phyloP scores from a whole-genome alignment of 1,139 yeast species.

The Candida sojae region DNA sequence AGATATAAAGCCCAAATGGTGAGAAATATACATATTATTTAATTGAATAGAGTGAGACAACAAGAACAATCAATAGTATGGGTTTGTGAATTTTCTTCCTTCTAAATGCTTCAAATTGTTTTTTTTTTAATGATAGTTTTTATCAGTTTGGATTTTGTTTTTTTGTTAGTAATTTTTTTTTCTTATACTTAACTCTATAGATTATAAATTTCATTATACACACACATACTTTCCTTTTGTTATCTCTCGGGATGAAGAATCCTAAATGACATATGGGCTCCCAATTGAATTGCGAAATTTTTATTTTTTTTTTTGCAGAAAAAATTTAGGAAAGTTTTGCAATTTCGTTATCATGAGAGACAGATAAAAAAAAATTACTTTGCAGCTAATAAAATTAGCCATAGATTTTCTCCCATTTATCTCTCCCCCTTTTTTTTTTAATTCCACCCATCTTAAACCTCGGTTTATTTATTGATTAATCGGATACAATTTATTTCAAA shows the following conservation, averaged over 20 bases:
- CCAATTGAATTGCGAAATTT: background rate
- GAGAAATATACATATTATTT: no score
- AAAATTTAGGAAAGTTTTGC: constrained; percentile 2
- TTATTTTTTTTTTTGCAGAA: background rate
- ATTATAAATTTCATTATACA: background rate
- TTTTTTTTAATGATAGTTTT: background rate
- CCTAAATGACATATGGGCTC: no score
- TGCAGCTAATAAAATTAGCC: constrained; percentile 1
- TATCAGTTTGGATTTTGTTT: background rate
- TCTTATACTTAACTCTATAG: constrained; percentile 4
- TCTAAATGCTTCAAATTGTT: background rate
- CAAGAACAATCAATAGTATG: no score
- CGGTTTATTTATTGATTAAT: no score
- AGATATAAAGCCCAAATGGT: no score
- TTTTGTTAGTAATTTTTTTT: background rate
- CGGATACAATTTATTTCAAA: no score
- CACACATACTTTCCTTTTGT: background rate
- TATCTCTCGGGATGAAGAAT: no score
- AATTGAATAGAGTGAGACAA: no score
- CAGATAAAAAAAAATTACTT: background rate
- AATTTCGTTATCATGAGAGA: background rate
- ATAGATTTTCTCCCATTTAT: background rate
- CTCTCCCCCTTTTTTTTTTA: background rate
- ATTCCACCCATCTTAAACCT: background rate
- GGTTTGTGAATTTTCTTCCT: no score